These are phyloP conservation scores for Solanum lycopersicoides DNA, from an alignment of 257 asterid genomes.

Conservation along the genomic window DNA sequence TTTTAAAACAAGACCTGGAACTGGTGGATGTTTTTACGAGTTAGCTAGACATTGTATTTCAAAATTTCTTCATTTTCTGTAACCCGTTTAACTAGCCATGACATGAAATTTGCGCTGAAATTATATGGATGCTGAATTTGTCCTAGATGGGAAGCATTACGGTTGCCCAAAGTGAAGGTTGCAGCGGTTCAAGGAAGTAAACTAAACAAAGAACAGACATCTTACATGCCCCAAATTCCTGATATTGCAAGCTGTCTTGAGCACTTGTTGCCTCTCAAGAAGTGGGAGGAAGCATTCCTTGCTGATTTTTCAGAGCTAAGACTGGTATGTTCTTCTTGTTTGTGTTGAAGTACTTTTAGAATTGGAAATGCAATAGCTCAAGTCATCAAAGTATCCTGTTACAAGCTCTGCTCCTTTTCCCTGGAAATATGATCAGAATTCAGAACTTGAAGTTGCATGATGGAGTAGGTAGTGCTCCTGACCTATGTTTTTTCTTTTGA, in stretches of 20 bases:
- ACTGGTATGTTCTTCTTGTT: conserved; percentile 29
- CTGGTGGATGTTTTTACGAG: not conserved
- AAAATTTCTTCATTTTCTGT: not conserved
- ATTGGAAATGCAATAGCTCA: not conserved
- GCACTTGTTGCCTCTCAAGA: conserved; percentile 67
- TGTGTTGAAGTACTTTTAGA: not conserved
- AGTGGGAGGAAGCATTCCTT: conserved; percentile 94
- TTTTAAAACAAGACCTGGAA: not conserved
- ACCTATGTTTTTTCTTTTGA: not conserved
- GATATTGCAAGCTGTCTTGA: conserved; percentile 65
- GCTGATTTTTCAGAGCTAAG: conserved; percentile 76
- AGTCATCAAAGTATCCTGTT: not conserved
- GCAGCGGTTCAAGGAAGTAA: conserved; percentile 39
- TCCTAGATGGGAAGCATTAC: conserved; percentile 80
- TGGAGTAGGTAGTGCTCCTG: not conserved
- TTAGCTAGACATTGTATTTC: not conserved
- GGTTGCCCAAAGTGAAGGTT: conserved; percentile 65
- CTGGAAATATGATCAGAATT: not conserved
- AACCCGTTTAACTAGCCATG: not conserved
- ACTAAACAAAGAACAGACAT: conserved; percentile 51
- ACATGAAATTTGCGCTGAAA: not conserved
- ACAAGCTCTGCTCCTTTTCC: not conserved
- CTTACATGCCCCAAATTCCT: conserved; percentile 91
- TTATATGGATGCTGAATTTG: not conserved
- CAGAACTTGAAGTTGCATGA: not conserved